Percentiles rank a stretch among this genome's conserved stretches.
These are phyloP conservation scores for Discostella stelligeroides DNA, from an alignment of 108 stramenopile species.

Conservation along the genomic window DNA sequence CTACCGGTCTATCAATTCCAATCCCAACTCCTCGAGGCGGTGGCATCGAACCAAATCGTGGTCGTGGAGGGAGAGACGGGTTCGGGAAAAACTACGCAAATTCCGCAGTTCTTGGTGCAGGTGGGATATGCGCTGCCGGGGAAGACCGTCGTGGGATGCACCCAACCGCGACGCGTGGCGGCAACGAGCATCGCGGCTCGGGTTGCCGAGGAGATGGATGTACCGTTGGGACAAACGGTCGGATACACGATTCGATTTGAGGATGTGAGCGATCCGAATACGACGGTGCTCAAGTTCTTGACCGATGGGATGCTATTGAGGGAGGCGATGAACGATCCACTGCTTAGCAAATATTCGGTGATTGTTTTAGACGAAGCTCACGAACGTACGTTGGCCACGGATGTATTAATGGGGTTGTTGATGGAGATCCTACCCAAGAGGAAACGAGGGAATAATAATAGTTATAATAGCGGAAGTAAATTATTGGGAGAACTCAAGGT, in stretches of 20 bases:
- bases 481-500: conserved; percentile 80
- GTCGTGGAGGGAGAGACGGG: conserved; percentile 99
- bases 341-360: conserved; percentile 90
- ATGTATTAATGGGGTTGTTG: conserved; percentile 89
- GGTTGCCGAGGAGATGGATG: conserved; percentile 69
- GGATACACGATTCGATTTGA: conserved; percentile 87
- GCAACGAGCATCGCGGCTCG: conserved; percentile 87
- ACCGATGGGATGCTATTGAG: conserved; percentile 94
- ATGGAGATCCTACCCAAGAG: conserved; percentile 90
- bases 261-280: conserved; percentile 49
- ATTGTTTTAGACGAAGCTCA: conserved; percentile 97
- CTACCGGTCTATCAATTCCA: conserved; percentile 97
- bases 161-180: conserved; percentile 92
- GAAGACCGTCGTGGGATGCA: too few relatives aligned
- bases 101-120: conserved; percentile 92
- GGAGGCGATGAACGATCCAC: conserved; percentile 89
- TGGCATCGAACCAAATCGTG: conserved; percentile 89
- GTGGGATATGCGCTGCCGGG: too few relatives aligned
- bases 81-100: too few relatives aligned
- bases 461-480: too few relatives aligned
- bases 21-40: conserved; percentile 85
- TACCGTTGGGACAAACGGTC: conserved; percentile 51
- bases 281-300: conserved; percentile 78
- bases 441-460: too few relatives aligned
- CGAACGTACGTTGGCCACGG: conserved; percentile 89